Base-by-base conservation (phyloP, 306 rosid species). In the Vigna angularis region DNA sequence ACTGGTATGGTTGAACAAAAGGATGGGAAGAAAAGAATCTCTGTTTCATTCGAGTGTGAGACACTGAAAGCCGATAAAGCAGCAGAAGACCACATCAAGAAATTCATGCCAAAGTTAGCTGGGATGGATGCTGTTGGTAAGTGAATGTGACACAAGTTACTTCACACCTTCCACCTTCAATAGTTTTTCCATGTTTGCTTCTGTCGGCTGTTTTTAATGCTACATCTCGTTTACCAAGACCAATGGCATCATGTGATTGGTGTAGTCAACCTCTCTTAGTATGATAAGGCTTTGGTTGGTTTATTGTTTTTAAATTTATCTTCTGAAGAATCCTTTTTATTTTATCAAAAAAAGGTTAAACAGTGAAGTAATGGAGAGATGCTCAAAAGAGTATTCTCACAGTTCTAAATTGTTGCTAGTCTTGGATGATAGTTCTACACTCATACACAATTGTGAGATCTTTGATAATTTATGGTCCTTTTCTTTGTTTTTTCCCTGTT, bases 41-140 rank as follows among this genome's bases (percentile, higher is more conserved):
- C 34, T 20, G 84, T 95, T 66, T 88, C 93, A 15, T 93, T 93
- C 22, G 91, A 81, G 78, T 91, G 97, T 70, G 83, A 88, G 78
- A 95, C 94, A 24, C 84, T 95, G 82, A 95, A 94, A 87, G 88
- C 99, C 14, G 97, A 95, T 6, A 59, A 84, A 72, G 97, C 95
- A 47, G 98, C 98, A 22, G 96, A 95, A 88, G 99, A 93, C 22
- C 99, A 93, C 83, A 89, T 93, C 85, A 88, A 51, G 61, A 86
- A 90, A 74, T 95, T 89, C 85, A 72, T 95, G 93, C 98, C 99
- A 61, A 95, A 95, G 78, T 82, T 93, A 82, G 88, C 90, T 3
- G 98, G 98, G 44, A 84, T 91, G 50, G 95, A 95, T 85, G 99
- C 98, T 75, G 89, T 95, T 67, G 98, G 97, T 93, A 90, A 70